These are phyloP conservation scores for Zizania latifolia DNA, from an alignment of 176 grass and related monocot species.

Conservation along the genomic window DNA sequence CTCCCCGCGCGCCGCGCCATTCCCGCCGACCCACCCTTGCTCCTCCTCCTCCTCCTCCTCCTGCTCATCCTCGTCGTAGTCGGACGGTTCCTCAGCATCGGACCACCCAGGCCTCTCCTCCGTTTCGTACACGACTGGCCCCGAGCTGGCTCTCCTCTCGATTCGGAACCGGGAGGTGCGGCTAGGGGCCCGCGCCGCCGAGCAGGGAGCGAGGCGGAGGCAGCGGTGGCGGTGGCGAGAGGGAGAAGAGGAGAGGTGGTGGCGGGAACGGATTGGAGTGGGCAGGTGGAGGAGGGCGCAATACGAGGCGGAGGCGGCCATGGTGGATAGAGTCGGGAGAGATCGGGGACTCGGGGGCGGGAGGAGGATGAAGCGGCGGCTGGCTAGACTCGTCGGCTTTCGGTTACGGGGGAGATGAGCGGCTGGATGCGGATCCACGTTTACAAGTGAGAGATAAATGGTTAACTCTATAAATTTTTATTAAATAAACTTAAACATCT, in stretches of 20 bases:
- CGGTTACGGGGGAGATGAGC: background rate
- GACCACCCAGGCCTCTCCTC: background rate
- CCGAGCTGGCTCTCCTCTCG: constrained; percentile 17
- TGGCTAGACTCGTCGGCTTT: too few relatives aligned
- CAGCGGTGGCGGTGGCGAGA: background rate
- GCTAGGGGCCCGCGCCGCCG: too few relatives aligned
- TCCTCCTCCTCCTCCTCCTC: constrained; percentile 27
- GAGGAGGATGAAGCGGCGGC: background rate
- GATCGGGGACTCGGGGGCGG: background rate
- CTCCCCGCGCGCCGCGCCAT: constrained; percentile 31
- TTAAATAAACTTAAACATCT: too few relatives aligned
- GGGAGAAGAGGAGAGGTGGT: background rate
- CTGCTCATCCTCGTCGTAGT: background rate
- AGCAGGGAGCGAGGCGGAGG: background rate
- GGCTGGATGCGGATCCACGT: constrained; percentile 27
- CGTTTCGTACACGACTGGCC: constrained; percentile 1
- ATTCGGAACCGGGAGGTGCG: background rate
- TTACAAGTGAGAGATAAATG: too few relatives aligned
- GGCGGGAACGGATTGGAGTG: background rate
- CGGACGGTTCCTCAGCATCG: background rate
- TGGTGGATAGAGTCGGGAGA: constrained; percentile 11
- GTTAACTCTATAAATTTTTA: too few relatives aligned
- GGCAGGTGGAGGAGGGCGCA: constrained; percentile 19
- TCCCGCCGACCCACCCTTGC: constrained; percentile 33
- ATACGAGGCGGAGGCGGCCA: background rate